Evolutionary conservation across 352 stramenopile species (phyloP), one percentile per base, ranked within the genome.

Genomic region (Pythium plurisporium): DNA sequence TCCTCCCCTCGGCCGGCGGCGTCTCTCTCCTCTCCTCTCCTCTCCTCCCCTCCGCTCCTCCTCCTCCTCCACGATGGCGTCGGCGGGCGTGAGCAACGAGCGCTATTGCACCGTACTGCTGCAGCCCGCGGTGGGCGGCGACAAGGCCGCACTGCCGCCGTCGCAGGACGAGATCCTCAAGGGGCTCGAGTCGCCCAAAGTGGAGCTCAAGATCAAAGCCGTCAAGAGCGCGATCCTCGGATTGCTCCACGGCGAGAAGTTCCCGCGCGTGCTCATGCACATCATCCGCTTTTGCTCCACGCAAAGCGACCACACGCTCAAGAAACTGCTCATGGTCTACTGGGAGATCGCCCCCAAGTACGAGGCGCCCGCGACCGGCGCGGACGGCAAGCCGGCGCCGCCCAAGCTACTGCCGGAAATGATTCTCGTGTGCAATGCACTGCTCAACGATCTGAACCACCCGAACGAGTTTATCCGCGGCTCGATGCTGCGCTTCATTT

Each of bases 201-300:
- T 96, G 38, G 79, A 98, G 80, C 85, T 98, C 62, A 99, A 99
- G 78, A 89, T 98, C 64, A 89, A 92, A 59, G 97, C 96, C 36
- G 82, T 99, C n/a, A 99, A 99, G 79, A 91, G 85, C 54, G 96
- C 97, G 51, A 99, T 99, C 57, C 89, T 99, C 67, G 89, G 96
- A 33, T 82, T 99, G 68, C 87, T 99, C 17, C 96, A 97, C n/a
- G 97, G 97, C 55, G 97, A 99, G 71, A 91, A 97, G 59, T 96
- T 99, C 81, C 95, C 96, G 19, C 94, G 96, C 63, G 94, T 99
- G 71, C 81, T 99, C 29, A 99, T 99, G 97, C 97, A 98, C 74
- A 98, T 99, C 51, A 99, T 99, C 69, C 96, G 94, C 49, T 99
- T 98, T 74, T 99, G 97, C 77, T 98, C 98, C 55, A 99, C 98